A percentile compares a stretch with the other conserved stretches of the same genome.
phyloP scores from a whole-genome alignment of 106 monocot genomes.

The Ottelia alismoides region DNA sequence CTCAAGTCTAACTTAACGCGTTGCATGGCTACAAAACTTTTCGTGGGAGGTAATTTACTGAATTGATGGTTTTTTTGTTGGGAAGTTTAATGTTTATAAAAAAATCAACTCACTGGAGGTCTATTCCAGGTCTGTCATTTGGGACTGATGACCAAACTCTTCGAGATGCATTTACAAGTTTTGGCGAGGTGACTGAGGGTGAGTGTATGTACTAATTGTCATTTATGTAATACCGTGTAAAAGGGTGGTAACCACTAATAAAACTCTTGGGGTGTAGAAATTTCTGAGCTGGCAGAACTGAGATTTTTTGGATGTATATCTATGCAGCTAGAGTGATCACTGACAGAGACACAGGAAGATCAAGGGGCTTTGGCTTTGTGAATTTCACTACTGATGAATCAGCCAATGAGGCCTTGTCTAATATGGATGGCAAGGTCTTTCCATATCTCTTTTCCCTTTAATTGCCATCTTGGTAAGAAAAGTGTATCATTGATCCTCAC shows the following conservation, averaged over 20 bases:
- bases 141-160: conserved; percentile 57
- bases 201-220: no score
- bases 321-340: conserved; percentile 64
- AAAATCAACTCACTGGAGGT: neutral
- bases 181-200: conserved; percentile 87
- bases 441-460: no score
- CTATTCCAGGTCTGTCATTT: conserved; percentile 58
- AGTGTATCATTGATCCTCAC: neutral
- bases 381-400: conserved; percentile 46
- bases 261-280: neutral
- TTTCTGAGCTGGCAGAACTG: neutral
- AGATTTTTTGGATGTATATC: neutral
- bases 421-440: conserved; percentile 92
- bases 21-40: conserved; percentile 51
- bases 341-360: conserved; percentile 80
- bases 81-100: neutral
- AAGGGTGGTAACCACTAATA: neutral
- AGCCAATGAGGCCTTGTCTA: conserved; percentile 44
- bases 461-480: neutral
- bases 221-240: no score
- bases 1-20: conserved; percentile 31
- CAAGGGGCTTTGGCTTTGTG: conserved; percentile 93
- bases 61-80: no score
- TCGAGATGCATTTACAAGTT: conserved; percentile 62
- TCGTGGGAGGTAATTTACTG: conserved; percentile 50